Evolutionary conservation across 768 basidiomycete genomes (phyloP), one percentile per base, ranked within the genome.

Genomic region (Termitomyces sp.): DNA sequence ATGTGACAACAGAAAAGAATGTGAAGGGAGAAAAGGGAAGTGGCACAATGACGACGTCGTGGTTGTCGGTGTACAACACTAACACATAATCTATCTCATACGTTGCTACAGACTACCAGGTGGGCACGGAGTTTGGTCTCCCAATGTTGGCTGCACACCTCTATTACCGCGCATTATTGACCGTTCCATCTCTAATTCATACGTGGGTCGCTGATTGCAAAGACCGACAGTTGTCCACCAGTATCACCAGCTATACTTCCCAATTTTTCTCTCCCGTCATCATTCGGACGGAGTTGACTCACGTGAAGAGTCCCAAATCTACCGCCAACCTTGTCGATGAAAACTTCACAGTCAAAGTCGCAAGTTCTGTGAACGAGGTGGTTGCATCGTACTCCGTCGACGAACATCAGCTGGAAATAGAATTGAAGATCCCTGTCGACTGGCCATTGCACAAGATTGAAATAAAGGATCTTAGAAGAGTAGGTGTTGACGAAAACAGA

Each of bases 391-490:
- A 96, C 67, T 75, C 81, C 33, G 88, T 99, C 1, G 97, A 99
- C 68, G 97, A 99, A 45, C 92, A 98, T 67, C 82, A 86, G 51
- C 82, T 99, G 62, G 96, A 98, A 73, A 85, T 99, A 57, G 85
- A 81, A 39, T 75, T 98, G 60, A 84, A 86, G 64, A 85, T 98
- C 29, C 97, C 97, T 5, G 68, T 72, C 2, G 96, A 98, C 66
- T 99, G 92, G 85, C 97, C 97, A 0, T 75, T 99, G 36, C 87
- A 87, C 61, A 81, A 80, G 45, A 88, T 98, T 28, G 94, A 95
- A 65, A 85, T 98, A 18, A 83, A 83, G 66, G 95, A 95, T 60
- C 77, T 87, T 39, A 85, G 86, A 67, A 79, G 84, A 61, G 86
- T 97, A 9, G 97, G 94, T 5, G 93, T 98, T 7, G 83, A 89